These are phyloP conservation scores for Microbotryum lychnidis-dioicae DNA, from an alignment of 1,284 basidiomycete species.

Conservation along the genomic window DNA sequence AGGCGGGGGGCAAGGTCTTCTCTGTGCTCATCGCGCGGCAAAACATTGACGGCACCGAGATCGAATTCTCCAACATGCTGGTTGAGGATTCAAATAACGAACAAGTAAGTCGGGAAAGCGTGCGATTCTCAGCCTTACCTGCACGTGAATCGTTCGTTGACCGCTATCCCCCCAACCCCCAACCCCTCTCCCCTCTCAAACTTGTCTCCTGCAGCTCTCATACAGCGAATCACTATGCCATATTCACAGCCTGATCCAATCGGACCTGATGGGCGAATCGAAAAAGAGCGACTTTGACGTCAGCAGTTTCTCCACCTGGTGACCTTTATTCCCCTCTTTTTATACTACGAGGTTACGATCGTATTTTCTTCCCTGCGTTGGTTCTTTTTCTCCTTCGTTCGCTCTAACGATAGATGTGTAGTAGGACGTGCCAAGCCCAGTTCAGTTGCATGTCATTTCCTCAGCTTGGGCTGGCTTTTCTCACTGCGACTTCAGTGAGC, in stretches of 20 bases:
- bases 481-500: too few relatives aligned
- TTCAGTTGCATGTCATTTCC: too few relatives aligned
- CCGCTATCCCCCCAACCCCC: background rate
- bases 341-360: too few relatives aligned
- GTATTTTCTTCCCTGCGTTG: too few relatives aligned
- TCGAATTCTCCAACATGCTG: conserved; percentile 94
- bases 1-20: conserved; percentile 53
- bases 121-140: background rate
- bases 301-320: conserved; percentile 19
- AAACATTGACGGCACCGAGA: conserved; percentile 84
- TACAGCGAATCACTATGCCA: conserved; percentile 26
- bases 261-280: conserved; percentile 28
- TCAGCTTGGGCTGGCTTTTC: too few relatives aligned
- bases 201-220: background rate
- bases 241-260: conserved; percentile 31
- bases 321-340: background rate
- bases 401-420: too few relatives aligned
- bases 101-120: conserved; percentile 77
- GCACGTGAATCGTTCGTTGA: background rate
- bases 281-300: conserved; percentile 25
- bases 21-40: conserved; percentile 80
- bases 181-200: background rate
- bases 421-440: too few relatives aligned
- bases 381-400: too few relatives aligned
- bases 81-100: conserved; percentile 97